A percentile compares a stretch with the other conserved stretches of the same genome.
Evolutionary conservation across 2,329 filamentous ascomycete genomes (phyloP).

Genomic region (Colletotrichum sp.): DNA sequence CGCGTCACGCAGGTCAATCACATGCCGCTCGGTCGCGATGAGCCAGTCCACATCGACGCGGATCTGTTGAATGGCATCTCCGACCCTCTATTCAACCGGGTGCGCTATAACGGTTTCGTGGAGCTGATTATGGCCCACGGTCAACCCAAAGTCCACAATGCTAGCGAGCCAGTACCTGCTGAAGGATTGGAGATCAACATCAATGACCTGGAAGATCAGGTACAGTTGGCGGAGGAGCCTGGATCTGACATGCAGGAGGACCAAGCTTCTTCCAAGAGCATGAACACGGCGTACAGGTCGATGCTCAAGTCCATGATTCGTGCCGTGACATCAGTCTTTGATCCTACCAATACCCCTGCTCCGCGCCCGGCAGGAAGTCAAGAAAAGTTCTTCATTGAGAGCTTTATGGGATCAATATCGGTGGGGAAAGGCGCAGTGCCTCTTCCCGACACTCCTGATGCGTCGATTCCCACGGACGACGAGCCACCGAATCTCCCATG

Average conservation of each 20-base stretch:
- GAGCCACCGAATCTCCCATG: constrained; percentile 61
- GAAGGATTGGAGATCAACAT: constrained; percentile 9
- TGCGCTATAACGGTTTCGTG: constrained; percentile 74
- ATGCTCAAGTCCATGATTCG: constrained; percentile 52
- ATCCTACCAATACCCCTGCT: constrained; percentile 34
- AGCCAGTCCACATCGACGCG: constrained; percentile 81
- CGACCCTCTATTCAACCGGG: constrained; percentile 83
- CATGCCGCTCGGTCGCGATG: constrained; percentile 82
- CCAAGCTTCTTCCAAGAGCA: constrained; percentile 17
- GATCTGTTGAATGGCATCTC: constrained; percentile 77
- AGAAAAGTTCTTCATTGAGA: constrained; percentile 44
- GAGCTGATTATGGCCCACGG: constrained; percentile 72
- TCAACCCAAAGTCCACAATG: constrained; percentile 28
- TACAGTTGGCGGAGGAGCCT: constrained; percentile 13
- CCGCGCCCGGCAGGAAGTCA: constrained; percentile 28
- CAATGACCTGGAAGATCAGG: constrained; percentile 17
- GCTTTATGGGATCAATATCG: constrained; percentile 54
- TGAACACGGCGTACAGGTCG: constrained; percentile 39
- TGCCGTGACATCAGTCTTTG: constrained; percentile 50
- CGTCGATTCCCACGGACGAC: constrained; percentile 46
- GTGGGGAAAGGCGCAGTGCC: constrained; percentile 68
- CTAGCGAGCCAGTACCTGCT: constrained; percentile 22
- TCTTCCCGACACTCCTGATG: constrained; percentile 68
- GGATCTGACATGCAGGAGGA: constrained; percentile 24
- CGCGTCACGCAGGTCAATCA: constrained; percentile 83